A percentile compares a stretch with the other conserved stretches of the same genome.
Conservation (phyloP, 1,284 basidiomycete species). For the Sanghuangporus sanghuang region DNA sequence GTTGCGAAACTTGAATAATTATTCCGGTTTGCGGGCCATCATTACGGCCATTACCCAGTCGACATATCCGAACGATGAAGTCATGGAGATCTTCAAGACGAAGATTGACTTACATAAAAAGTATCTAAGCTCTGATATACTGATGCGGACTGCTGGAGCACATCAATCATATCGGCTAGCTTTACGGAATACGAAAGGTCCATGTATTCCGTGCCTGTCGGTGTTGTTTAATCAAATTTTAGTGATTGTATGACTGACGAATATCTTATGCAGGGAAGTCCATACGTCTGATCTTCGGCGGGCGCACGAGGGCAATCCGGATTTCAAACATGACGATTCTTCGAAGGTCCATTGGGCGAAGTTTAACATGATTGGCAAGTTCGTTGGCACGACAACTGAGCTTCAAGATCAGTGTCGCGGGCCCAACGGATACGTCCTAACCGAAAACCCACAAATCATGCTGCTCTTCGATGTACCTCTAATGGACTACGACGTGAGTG, state of each 20-base stretch:
- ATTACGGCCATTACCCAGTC: slow-evolving; percentile 77
- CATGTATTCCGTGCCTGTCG: slow-evolving; percentile 77
- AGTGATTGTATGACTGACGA: slow-evolving; percentile 11
- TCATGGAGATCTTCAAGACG: slow-evolving; percentile 61
- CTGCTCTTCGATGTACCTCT: slow-evolving; percentile 44
- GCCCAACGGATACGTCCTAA: slow-evolving; percentile 53
- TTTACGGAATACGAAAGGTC: slow-evolving; percentile 71
- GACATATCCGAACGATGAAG: slow-evolving; percentile 63
- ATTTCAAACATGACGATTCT: slow-evolving; percentile 53
- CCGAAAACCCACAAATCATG: slow-evolving; percentile 43
- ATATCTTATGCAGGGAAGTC: slow-evolving; percentile 56
- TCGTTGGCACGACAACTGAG: slow-evolving; percentile 63
- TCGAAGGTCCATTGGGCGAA: slow-evolving; percentile 80
- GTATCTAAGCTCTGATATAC: slow-evolving; percentile 71
- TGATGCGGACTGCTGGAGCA: slow-evolving; percentile 65
- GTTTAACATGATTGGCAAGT: slow-evolving; percentile 78
- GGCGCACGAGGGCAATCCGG: slow-evolving; percentile 71
- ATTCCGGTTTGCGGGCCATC: slow-evolving; percentile 75
- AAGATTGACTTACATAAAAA: slow-evolving; percentile 64
- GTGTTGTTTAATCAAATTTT: slow-evolving; percentile 23
- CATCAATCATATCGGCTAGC: slow-evolving; percentile 79
- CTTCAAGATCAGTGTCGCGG: slow-evolving; percentile 68
- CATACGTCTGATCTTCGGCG: slow-evolving; percentile 77
- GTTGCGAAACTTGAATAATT: slow-evolving; percentile 69
- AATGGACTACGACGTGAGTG: slow-evolving; percentile 59